These are phyloP conservation scores for Globisporangium rhizosaccharum DNA, from an alignment of 352 stramenopile species.

Conservation along the genomic window DNA sequence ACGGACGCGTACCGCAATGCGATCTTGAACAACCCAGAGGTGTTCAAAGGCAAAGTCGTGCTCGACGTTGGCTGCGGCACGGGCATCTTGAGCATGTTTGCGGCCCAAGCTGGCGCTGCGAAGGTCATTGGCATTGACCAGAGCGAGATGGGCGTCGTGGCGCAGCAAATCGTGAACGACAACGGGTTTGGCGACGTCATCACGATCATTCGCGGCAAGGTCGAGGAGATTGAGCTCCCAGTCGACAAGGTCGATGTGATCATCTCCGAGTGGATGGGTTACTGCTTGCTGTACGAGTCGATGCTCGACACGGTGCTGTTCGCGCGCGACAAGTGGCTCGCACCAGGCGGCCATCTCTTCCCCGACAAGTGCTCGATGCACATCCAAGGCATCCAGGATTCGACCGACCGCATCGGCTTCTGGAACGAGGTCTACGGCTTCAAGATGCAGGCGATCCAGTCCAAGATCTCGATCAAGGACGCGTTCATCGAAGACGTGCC, in stretches of 20 bases:
- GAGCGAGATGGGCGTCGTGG: slow-evolving; percentile 93
- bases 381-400: slow-evolving; percentile 78
- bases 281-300: slow-evolving; percentile 96
- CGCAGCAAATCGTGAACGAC: slow-evolving; percentile 90
- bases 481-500: slow-evolving; percentile 95
- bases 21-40: slow-evolving; percentile 95
- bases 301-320: slow-evolving; percentile 97
- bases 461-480: slow-evolving; percentile 92
- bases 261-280: slow-evolving; percentile 98
- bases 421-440: slow-evolving; percentile 99
- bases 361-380: slow-evolving; percentile 97
- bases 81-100: slow-evolving; percentile 98
- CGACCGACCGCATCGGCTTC: slow-evolving; percentile 75
- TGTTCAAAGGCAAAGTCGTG: slow-evolving; percentile 97
- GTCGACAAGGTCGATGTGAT: slow-evolving; percentile 95
- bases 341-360: slow-evolving; percentile 92
- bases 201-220: slow-evolving; percentile 94
- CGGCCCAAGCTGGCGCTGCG: slow-evolving; percentile 83
- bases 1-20: slow-evolving; percentile 97
- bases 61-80: slow-evolving; percentile 97
- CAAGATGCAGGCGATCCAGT: slow-evolving; percentile 96
- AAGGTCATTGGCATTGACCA: slow-evolving; percentile 95
- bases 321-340: slow-evolving; percentile 95
- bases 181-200: slow-evolving; percentile 92
- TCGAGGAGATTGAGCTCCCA: slow-evolving; percentile 91